These are phyloP conservation scores for Diversispora eburnea DNA, from an alignment of 192 early-diverging fungal species.

Conservation along the genomic window DNA sequence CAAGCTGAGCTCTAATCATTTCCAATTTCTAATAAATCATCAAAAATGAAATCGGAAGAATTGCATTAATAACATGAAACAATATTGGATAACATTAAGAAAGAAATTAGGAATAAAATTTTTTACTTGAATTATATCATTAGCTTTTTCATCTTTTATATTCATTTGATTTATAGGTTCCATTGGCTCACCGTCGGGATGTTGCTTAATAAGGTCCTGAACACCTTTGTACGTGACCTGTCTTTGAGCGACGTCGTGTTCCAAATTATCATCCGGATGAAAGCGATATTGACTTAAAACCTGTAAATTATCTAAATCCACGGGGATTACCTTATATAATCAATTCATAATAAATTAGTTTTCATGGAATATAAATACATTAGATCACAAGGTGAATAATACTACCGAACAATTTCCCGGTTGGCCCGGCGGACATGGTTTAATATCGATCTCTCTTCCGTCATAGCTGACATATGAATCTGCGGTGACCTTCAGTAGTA, in stretches of 20 bases:
- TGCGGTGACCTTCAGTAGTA: not conserved
- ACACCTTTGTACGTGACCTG: conserved; percentile 66
- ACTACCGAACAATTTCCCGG: conserved; percentile 44
- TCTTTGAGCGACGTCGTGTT: conserved; percentile 49
- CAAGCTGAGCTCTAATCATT: conserved; percentile 46
- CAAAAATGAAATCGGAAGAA: not conserved
- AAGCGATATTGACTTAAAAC: conserved; percentile 73
- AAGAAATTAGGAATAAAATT: not conserved
- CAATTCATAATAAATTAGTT: no score
- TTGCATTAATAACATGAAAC: no score
- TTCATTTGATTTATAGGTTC: conserved; percentile 89
- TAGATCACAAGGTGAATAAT: not conserved
- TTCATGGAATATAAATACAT: no score
- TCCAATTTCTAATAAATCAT: conserved; percentile 2
- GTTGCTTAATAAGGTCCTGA: conserved; percentile 65
- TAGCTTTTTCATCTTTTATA: conserved; percentile 75
- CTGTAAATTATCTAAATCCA: conserved; percentile 69
- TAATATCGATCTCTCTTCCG: conserved; percentile 42
- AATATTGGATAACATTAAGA: no score
- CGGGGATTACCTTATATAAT: conserved; percentile 58
- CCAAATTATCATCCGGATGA: conserved; percentile 68
- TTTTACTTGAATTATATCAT: conserved; percentile 60
- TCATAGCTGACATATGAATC: conserved; percentile 29
- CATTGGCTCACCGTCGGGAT: conserved; percentile 75
- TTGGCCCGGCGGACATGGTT: conserved; percentile 53